Percentiles rank a stretch among this genome's conserved stretches.
These are phyloP conservation scores for Elsinoe ampelina DNA, from an alignment of 2,329 filamentous ascomycete genomes.

Conservation along the genomic window DNA sequence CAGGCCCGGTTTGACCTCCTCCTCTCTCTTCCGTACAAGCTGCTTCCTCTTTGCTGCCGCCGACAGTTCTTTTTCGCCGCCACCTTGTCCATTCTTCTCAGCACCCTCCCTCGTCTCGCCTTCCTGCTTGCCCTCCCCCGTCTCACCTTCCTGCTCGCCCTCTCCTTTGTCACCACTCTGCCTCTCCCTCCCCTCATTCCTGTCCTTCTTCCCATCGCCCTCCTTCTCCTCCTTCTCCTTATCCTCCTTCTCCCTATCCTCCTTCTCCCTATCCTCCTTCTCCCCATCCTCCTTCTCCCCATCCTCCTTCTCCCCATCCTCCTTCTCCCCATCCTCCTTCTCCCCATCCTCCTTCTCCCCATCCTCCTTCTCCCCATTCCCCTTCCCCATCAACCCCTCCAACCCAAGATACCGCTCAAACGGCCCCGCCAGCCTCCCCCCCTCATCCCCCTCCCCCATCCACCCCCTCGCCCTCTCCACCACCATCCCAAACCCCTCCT, in stretches of 20 bases:
- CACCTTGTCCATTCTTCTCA: conserved; percentile 12
- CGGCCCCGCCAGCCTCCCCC: conserved; percentile 51
- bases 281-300: not conserved
- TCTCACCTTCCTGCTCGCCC: not conserved
- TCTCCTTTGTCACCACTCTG: not conserved
- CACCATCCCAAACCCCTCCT: conserved; percentile 64
- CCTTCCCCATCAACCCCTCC: too few species aligned
- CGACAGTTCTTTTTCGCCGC: not conserved
- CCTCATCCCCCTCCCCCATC: conserved; percentile 51
- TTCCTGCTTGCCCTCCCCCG: not conserved
- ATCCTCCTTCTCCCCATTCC: not conserved
- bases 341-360: conserved; percentile 2
- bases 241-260: not conserved
- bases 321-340: too few species aligned
- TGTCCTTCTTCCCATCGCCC: not conserved
- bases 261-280: not conserved
- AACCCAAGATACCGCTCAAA: conserved; percentile 16
- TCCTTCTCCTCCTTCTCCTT: not conserved
- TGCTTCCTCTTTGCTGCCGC: conserved; percentile 13
- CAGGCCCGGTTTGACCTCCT: conserved; percentile 16
- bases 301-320: not conserved
- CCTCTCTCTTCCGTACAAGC: conserved; percentile 17
- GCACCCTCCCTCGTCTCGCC: not conserved
- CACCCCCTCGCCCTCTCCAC: conserved; percentile 54
- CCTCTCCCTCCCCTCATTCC: not conserved